phyloP scores from a whole-genome alignment of 2,329 filamentous ascomycete genomes.

The Metarhizium guizhouense region DNA sequence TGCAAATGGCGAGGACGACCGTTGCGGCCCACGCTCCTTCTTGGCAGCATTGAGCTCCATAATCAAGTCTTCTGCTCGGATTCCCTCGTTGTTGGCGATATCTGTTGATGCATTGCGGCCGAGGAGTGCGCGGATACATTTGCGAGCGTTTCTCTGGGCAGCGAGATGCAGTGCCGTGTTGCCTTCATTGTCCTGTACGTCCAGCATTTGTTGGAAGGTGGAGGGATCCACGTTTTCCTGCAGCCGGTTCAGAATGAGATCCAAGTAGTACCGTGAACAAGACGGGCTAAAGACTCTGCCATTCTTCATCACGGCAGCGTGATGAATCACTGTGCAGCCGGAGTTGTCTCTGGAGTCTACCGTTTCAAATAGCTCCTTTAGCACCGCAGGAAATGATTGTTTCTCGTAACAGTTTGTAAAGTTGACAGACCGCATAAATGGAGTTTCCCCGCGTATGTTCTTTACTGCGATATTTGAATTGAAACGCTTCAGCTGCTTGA shows the following conservation, averaged over 20 bases:
- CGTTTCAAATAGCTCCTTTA: conserved; percentile 75
- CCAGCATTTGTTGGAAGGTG: conserved; percentile 69
- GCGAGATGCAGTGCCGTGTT: conserved; percentile 75
- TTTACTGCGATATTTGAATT: conserved; percentile 65
- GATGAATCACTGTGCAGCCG: conserved; percentile 85
- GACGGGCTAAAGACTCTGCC: conserved; percentile 75
- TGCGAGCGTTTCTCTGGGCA: conserved; percentile 77
- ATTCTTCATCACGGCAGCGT: conserved; percentile 81
- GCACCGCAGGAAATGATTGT: conserved; percentile 75
- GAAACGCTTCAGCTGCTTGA: conserved; percentile 76
- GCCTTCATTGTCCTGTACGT: conserved; percentile 74
- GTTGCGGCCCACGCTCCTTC: conserved; percentile 57
- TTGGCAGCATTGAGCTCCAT: conserved; percentile 62
- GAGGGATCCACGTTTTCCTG: conserved; percentile 67
- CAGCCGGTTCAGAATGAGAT: conserved; percentile 81
- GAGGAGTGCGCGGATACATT: conserved; percentile 74
- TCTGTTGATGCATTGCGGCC: conserved; percentile 75
- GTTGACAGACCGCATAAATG: conserved; percentile 85
- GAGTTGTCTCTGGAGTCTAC: conserved; percentile 71
- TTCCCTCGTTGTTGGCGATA: conserved; percentile 70
- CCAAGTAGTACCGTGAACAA: conserved; percentile 87
- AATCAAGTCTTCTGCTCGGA: conserved; percentile 79
- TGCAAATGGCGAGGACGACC: conserved; percentile 67
- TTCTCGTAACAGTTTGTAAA: conserved; percentile 98
- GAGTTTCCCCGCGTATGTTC: conserved; percentile 73